These are phyloP conservation scores for Monosporascus sp. DNA, from an alignment of 2,329 filamentous ascomycete species.

Conservation along the genomic window DNA sequence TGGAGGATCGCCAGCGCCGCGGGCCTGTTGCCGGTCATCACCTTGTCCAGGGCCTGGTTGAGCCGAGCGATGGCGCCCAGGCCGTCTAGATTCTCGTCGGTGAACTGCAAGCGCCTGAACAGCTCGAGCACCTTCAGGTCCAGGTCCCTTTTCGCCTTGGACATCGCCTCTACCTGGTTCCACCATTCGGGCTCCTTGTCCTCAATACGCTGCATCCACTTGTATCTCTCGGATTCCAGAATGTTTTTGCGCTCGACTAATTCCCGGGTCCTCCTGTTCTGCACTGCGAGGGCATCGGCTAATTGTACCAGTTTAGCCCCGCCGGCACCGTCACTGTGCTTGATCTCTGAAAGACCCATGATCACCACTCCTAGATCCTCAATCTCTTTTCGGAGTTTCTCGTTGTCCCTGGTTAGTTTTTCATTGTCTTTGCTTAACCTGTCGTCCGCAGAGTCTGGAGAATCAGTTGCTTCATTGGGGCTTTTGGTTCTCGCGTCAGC, in stretches of 20 bases:
- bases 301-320: not conserved
- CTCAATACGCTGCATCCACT: not conserved
- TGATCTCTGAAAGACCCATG: not conserved
- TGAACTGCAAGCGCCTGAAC: not conserved
- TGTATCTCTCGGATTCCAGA: not conserved
- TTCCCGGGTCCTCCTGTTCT: not conserved
- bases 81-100: not conserved
- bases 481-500: no score
- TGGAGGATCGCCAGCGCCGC: not conserved
- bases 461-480: no score
- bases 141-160: not conserved
- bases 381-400: not conserved
- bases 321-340: not conserved
- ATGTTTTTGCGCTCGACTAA: not conserved
- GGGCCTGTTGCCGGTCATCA: not conserved
- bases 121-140: not conserved
- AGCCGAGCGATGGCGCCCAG: not conserved
- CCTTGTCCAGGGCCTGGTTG: not conserved
- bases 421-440: no score
- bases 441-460: no score
- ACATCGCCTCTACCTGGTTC: not conserved
- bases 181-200: not conserved
- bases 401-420: no score
- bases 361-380: not conserved
- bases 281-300: not conserved